A percentile compares a stretch with the other conserved stretches of the same genome.
These are phyloP conservation scores for Caloboletus firmus DNA, from an alignment of 1,284 basidiomycete species.

Conservation along the genomic window DNA sequence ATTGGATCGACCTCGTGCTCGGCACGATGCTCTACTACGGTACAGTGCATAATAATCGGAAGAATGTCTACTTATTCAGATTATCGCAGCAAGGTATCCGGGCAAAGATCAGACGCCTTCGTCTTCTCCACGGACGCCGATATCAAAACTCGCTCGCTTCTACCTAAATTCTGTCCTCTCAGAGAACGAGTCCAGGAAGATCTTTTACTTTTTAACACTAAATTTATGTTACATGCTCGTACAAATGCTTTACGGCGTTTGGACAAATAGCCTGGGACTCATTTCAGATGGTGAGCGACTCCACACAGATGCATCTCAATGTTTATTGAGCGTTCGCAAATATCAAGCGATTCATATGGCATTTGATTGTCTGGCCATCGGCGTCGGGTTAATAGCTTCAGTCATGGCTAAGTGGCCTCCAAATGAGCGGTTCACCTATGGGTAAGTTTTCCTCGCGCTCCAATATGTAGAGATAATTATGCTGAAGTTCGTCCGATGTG, in stretches of 20 bases:
- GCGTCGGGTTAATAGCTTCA: slow-evolving; percentile 92
- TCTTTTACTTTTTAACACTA: slow-evolving; percentile 95
- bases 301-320: background rate
- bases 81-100: slow-evolving; percentile 54
- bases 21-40: slow-evolving; percentile 58
- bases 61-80: slow-evolving; percentile 4
- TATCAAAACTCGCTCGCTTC: slow-evolving; percentile 59
- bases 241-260: slow-evolving; percentile 94
- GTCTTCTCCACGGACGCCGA: slow-evolving; percentile 51
- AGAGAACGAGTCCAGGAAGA: slow-evolving; percentile 90
- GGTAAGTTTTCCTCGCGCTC: slow-evolving; percentile 47
- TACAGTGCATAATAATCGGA: slow-evolving; percentile 30
- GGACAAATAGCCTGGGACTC: slow-evolving; percentile 95
- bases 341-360: slow-evolving; percentile 97
- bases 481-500: background rate
- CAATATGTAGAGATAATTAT: background rate
- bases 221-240: slow-evolving; percentile 97
- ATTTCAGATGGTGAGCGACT: slow-evolving; percentile 87
- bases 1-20: slow-evolving; percentile 55
- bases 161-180: slow-evolving; percentile 88
- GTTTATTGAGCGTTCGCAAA: slow-evolving; percentile 4
- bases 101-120: slow-evolving; percentile 45
- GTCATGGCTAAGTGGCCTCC: slow-evolving; percentile 98
- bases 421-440: slow-evolving; percentile 93
- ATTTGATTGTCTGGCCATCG: slow-evolving; percentile 98